These are phyloP conservation scores for Saturnispora halmiae DNA, from an alignment of 805 yeast species.

Conservation along the genomic window DNA sequence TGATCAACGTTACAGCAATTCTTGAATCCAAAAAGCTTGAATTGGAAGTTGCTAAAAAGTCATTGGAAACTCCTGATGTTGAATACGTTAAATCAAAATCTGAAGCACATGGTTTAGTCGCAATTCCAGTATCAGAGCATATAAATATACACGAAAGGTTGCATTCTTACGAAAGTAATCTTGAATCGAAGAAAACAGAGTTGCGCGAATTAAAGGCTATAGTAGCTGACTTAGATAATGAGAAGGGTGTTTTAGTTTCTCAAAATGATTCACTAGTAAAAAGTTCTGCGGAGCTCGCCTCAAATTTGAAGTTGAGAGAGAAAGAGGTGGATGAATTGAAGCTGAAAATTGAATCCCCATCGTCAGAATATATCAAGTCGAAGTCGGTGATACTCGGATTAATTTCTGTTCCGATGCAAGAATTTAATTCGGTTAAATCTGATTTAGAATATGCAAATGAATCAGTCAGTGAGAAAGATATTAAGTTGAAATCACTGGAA, in stretches of 20 bases:
- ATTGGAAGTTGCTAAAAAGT: background rate
- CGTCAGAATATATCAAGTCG: constrained; percentile 15
- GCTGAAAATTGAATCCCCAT: constrained; percentile 13
- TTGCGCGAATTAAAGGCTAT: constrained; percentile 6
- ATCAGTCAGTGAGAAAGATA: background rate
- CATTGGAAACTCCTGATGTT: constrained; percentile 14
- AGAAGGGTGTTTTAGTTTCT: constrained; percentile 1
- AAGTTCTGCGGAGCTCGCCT: background rate
- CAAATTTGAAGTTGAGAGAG: background rate
- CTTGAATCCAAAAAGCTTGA: constrained; percentile 8
- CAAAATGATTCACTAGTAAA: background rate
- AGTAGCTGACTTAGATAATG: constrained; percentile 4
- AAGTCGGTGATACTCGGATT: constrained; percentile 12
- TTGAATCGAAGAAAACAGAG: background rate
- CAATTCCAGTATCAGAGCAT: constrained; percentile 11
- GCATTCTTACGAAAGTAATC: background rate
- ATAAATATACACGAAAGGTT: background rate
- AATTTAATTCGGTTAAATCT: background rate
- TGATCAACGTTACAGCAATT: background rate
- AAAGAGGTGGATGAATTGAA: background rate
- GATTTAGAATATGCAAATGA: background rate
- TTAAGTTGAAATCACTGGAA: background rate
- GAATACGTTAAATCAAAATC: constrained; percentile 17
- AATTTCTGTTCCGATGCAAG: constrained; percentile 15
- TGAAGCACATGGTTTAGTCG: constrained; percentile 12